Percentiles rank a stretch among this genome's conserved stretches.
phyloP scores from a whole-genome alignment of 108 stramenopile genomes.

The Pseudonitzschia delicatissima region DNA sequence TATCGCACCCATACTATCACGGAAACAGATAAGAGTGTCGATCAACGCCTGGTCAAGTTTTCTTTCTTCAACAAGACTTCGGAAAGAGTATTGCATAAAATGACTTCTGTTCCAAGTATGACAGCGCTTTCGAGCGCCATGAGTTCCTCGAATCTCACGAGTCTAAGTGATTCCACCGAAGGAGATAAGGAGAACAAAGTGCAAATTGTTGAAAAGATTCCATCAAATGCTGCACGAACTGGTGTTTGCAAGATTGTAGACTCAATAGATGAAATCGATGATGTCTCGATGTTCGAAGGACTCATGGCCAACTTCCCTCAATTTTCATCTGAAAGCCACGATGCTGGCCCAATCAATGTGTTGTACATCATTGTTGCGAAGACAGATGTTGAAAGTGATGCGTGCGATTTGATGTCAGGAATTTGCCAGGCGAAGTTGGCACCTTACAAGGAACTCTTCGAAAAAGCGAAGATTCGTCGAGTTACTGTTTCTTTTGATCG shows the following conservation, averaged over 20 bases:
- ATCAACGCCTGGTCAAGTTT: conserved; percentile 62
- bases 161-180: conserved; percentile 50
- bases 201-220: conserved; percentile 43
- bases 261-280: conserved; percentile 48
- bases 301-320: conserved; percentile 63
- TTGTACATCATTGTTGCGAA: conserved; percentile 80
- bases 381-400: conserved; percentile 35
- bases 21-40: conserved; percentile 44
- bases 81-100: conserved; percentile 66
- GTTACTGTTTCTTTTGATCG: conserved; percentile 75
- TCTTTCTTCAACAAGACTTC: conserved; percentile 66
- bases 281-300: conserved; percentile 31
- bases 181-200: conserved; percentile 55
- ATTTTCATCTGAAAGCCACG: conserved; percentile 35
- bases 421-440: conserved; percentile 47
- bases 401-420: conserved; percentile 45
- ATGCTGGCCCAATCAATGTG: conserved; percentile 74
- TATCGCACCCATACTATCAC: conserved; percentile 82
- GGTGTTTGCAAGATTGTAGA: conserved; percentile 60
- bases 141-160: conserved; percentile 56
- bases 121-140: conserved; percentile 75
- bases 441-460: conserved; percentile 41
- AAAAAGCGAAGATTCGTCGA: conserved; percentile 72
- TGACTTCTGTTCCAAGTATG: conserved; percentile 77
- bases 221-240: conserved; percentile 56